Evolutionary conservation across 768 basidiomycete species (phyloP).

Genomic region (Mycena sanguinolenta): DNA sequence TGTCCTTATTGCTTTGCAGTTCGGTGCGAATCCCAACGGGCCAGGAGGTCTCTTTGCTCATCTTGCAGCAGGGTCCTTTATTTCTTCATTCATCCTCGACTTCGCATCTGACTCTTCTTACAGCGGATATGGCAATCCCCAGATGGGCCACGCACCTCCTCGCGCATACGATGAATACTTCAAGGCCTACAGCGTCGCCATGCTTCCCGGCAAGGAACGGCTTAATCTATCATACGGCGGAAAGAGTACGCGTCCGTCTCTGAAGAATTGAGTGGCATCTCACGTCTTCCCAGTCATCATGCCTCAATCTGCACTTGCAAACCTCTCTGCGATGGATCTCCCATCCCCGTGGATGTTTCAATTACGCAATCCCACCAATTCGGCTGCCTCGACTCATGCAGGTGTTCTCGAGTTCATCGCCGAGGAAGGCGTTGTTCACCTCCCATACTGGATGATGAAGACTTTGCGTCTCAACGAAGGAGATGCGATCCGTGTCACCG

Average conservation of each 20-base stretch:
- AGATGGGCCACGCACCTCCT: constrained; percentile 66
- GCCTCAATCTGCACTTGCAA: constrained; percentile 95
- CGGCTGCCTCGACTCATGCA: constrained; percentile 89
- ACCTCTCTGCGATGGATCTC: constrained; percentile 88
- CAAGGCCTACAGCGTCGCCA: constrained; percentile 95
- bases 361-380: constrained; percentile 90
- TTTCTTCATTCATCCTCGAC: background rate
- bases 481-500: constrained; percentile 93
- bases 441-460: constrained; percentile 99
- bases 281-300: constrained; percentile 76
- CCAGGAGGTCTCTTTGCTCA: constrained; percentile 76
- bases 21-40: constrained; percentile 59
- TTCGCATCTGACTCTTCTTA: constrained; percentile 61
- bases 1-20: constrained; percentile 43
- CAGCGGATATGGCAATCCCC: constrained; percentile 59
- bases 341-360: constrained; percentile 97
- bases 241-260: constrained; percentile 75
- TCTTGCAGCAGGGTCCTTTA: constrained; percentile 56
- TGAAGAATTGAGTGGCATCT: constrained; percentile 16
- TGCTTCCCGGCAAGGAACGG: constrained; percentile 88
- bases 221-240: constrained; percentile 97
- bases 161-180: constrained; percentile 92
- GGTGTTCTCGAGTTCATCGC: constrained; percentile 99
- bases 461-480: constrained; percentile 93
- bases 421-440: constrained; percentile 93